phyloP scores from a whole-genome alignment of 495 filamentous ascomycete species.

The Penicillium flavigenum region DNA sequence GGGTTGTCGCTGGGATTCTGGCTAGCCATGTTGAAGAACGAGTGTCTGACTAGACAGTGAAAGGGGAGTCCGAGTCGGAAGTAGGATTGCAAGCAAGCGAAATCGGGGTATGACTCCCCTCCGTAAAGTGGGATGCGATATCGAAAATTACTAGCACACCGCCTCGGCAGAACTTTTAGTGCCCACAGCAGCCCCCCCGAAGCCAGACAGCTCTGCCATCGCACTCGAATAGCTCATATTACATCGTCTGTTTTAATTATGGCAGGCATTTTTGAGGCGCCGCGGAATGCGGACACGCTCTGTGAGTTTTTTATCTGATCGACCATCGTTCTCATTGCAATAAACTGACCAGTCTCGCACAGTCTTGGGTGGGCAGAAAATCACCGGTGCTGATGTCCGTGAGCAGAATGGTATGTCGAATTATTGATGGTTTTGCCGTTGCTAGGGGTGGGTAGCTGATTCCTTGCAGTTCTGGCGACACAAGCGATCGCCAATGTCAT shows the following conservation, averaged over 20 bases:
- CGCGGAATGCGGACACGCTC: conserved; percentile 80
- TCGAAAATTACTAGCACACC: conserved; percentile 36
- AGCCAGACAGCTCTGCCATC: conserved; percentile 39
- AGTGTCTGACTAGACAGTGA: conserved; percentile 26
- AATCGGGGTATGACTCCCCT: conserved; percentile 29
- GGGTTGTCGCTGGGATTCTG: conserved; percentile 35
- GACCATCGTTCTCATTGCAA: conserved; percentile 1
- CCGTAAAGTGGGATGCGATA: conserved; percentile 46
- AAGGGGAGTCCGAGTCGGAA: conserved; percentile 20
- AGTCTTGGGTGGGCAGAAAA: conserved; percentile 92
- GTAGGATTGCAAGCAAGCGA: conserved; percentile 20
- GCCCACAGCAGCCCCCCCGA: conserved; percentile 33
- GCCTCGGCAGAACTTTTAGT: conserved; percentile 52
- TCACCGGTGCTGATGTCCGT: conserved; percentile 89
- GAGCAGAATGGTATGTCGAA: conserved; percentile 81
- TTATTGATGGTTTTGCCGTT: neutral
- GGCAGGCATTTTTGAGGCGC: conserved; percentile 86
- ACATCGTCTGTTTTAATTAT: conserved; percentile 49
- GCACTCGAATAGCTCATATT: conserved; percentile 24
- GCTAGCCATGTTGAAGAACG: conserved; percentile 38
- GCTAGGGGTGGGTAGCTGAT: conserved; percentile 12
- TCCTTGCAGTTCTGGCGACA: conserved; percentile 75
- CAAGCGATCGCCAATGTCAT: conserved; percentile 98
- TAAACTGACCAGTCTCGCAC: conserved; percentile 37
- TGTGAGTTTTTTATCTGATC: conserved; percentile 49